Conservation (phyloP, 2,329 filamentous ascomycete genomes). For the Fusarium sp. region DNA sequence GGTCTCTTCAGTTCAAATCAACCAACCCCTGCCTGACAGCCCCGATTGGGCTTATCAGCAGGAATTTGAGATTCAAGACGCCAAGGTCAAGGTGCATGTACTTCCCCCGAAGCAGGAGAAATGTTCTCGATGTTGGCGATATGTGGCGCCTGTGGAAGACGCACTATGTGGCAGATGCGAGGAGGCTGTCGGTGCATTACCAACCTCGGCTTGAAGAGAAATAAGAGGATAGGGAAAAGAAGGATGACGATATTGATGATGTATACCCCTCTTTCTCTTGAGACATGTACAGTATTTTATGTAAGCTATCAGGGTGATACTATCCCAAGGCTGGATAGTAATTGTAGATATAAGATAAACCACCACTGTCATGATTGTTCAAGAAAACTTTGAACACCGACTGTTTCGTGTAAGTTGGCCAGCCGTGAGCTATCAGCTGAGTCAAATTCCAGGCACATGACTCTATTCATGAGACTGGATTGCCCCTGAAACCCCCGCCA, state of each 20-base stretch:
- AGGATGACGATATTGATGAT: constrained; percentile 10
- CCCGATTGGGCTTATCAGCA: constrained; percentile 58
- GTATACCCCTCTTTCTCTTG: constrained; percentile 31
- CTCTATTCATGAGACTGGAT: constrained; percentile 19
- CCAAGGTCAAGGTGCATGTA: constrained; percentile 57
- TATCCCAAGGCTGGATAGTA: constrained; percentile 6
- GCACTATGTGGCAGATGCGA: constrained; percentile 80
- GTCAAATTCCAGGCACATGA: constrained; percentile 35
- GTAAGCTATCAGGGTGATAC: constrained; percentile 27
- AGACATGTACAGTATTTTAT: constrained; percentile 35
- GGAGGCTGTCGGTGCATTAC: constrained; percentile 63
- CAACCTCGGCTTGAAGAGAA: constrained; percentile 23
- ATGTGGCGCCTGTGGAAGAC: constrained; percentile 75
- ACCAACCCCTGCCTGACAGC: constrained; percentile 48
- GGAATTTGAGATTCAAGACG: constrained; percentile 58
- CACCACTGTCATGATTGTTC: constrained; percentile 4
- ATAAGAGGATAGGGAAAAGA: constrained; percentile 14
- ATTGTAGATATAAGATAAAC: constrained; percentile 24
- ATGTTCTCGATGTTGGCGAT: constrained; percentile 91
- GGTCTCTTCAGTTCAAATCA: constrained; percentile 72
- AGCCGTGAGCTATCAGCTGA: constrained; percentile 20
- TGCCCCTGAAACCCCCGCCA: constrained; percentile 37
- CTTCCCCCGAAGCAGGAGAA: constrained; percentile 71
- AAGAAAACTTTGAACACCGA: background rate
- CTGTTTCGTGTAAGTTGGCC: background rate